Base-by-base conservation (phyloP, 768 basidiomycete species). In the Suillus brevipes region DNA sequence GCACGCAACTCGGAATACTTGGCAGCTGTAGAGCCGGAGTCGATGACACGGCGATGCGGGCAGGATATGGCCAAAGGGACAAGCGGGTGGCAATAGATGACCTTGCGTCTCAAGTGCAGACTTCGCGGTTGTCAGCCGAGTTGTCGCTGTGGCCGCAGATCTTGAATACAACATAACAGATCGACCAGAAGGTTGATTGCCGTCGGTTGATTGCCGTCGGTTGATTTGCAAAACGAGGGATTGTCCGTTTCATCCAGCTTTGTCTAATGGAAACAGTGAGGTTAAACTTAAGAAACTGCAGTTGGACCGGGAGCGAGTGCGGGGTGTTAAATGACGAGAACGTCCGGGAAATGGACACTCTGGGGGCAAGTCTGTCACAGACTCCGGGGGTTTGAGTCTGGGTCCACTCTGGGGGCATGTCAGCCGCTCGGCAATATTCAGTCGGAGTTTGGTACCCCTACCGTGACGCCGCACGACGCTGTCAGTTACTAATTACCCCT, bases 221-320 rank as follows among this genome's bases (percentile, higher is more conserved):
- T 84, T 86, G 72, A 88, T 55, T 55, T 55, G 8, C 53, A 31
- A 87, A 47, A 85, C 82, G 36, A 72, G 71, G 16, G 86, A 86
- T 31, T n/a, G 87, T 84, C 60, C 84, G 84, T 53, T 83, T 81
- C 31, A 82, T 9, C 45, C 20, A n/a, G 10, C n/a, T 47, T n/a
- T 4, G 43, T n/a, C 20, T n/a, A n/a, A 45, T 45, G 9, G 34
- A 34, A 10, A n/a, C 9, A 20, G 34, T 6, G n/a, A n/a, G n/a
- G n/a, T n/a, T n/a, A n/a, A n/a, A n/a, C n/a, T n/a, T n/a, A n/a
- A n/a, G n/a, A 34, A 34, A 34, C 28, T 2, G 28, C 42, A 20
- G 4, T 9, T n/a, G 43, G 3, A 9, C 9, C 9, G 20, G 43
- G 20, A n/a, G 20, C 9, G 43, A 45, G 20, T 8, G 16, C 18